These are phyloP conservation scores for Musa acuminata DNA, from an alignment of 176 grass and related monocot genomes.

Conservation along the genomic window DNA sequence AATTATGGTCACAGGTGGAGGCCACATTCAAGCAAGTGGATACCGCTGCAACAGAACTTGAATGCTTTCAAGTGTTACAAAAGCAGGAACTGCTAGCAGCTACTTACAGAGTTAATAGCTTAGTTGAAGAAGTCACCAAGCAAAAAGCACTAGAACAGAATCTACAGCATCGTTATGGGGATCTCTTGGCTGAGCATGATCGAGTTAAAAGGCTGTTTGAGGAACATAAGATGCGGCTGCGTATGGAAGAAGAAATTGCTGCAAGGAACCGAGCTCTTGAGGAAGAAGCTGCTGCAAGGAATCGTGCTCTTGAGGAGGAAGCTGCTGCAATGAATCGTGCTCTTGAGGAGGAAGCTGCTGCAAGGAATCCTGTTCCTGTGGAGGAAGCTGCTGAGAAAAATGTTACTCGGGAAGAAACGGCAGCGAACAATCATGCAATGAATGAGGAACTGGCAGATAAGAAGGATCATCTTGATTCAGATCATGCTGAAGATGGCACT, in stretches of 20 bases:
- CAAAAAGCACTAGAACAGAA: constrained; percentile 60
- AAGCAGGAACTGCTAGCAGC: constrained; percentile 81
- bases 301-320: too few species aligned
- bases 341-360: too few species aligned
- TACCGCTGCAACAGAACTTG: constrained; percentile 65
- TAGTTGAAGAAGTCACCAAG: constrained; percentile 62
- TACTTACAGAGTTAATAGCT: constrained; percentile 44
- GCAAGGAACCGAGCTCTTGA: too few species aligned
- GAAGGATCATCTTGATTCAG: too few species aligned
- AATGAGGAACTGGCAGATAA: too few species aligned
- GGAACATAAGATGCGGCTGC: constrained; percentile 44
- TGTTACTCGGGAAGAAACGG: too few species aligned
- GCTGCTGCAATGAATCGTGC: too few species aligned
- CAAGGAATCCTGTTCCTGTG: too few species aligned
- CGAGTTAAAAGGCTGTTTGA: constrained; percentile 40
- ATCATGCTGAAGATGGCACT: too few species aligned
- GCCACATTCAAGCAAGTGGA: constrained; percentile 79
- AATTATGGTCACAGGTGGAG: constrained; percentile 67
- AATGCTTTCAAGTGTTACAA: constrained; percentile 81
- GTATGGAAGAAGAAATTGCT: constrained; percentile 24
- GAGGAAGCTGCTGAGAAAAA: too few species aligned
- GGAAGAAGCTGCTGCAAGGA: too few species aligned
- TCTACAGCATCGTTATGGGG: constrained; percentile 58
- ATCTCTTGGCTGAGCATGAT: constrained; percentile 42
- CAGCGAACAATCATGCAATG: too few species aligned